These are phyloP conservation scores for Myochromella boudieri DNA, from an alignment of 768 basidiomycete genomes.

Conservation along the genomic window DNA sequence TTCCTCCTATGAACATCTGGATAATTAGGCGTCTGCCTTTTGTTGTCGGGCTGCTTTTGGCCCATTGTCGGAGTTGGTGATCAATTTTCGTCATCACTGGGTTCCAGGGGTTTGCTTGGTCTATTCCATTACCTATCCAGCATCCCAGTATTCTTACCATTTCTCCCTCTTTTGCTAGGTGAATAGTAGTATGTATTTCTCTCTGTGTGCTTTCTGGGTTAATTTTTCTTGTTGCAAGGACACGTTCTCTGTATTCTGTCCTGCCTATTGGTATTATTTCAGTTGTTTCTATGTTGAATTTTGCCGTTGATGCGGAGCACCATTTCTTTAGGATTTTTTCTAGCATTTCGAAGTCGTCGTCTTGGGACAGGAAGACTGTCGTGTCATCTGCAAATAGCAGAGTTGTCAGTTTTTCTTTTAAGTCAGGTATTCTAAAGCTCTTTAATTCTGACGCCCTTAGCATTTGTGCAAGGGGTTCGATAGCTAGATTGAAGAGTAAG, in stretches of 20 bases:
- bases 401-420: slow-evolving; percentile 14
- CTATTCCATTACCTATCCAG: too few species aligned
- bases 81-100: too few species aligned
- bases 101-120: too few species aligned
- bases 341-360: slow-evolving; percentile 25
- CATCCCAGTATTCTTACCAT: too few species aligned
- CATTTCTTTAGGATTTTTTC: slow-evolving; percentile 29
- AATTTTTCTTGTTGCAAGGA: neutral
- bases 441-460: slow-evolving; percentile 28
- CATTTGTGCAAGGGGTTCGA: slow-evolving; percentile 12
- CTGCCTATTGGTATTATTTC: slow-evolving; percentile 34
- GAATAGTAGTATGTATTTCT: too few species aligned
- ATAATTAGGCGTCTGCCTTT: too few species aligned
- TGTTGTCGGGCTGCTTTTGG: too few species aligned
- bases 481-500: slow-evolving; percentile 11
- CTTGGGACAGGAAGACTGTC: slow-evolving; percentile 29
- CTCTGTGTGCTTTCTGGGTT: too few species aligned
- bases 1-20: too few species aligned
- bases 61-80: too few species aligned
- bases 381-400: slow-evolving; percentile 46
- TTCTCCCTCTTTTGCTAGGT: too few species aligned
- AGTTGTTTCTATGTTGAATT: slow-evolving; percentile 42
- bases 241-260: neutral
- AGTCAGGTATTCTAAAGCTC: slow-evolving; percentile 28
- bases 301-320: slow-evolving; percentile 38